Evolutionary conservation across 1,284 basidiomycete genomes (phyloP).

Genomic region (Boletus sp.): DNA sequence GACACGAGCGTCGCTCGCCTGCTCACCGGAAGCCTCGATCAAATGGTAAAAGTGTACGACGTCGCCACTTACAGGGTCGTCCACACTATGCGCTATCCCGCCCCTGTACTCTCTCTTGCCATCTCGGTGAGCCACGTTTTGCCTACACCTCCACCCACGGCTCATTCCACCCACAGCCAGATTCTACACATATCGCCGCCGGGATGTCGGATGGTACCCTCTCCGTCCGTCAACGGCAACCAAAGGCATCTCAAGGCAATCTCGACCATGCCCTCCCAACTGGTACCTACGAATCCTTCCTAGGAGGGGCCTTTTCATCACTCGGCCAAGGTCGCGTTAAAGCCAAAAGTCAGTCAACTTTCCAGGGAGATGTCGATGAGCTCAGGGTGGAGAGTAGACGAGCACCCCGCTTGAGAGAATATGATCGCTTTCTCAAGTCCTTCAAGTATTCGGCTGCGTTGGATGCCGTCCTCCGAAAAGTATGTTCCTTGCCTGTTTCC

Average conservation of each 20-base stretch:
- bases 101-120: constrained; percentile 90
- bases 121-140: constrained; percentile 61
- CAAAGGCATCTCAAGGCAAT: constrained; percentile 66
- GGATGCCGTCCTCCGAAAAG: constrained; percentile 87
- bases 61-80: constrained; percentile 93
- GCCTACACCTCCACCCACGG: background rate
- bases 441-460: constrained; percentile 97
- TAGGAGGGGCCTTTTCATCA: constrained; percentile 56
- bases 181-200: constrained; percentile 94
- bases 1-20: constrained; percentile 78
- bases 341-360: constrained; percentile 53
- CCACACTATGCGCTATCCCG: constrained; percentile 98
- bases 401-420: constrained; percentile 78
- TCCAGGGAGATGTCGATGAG: constrained; percentile 65
- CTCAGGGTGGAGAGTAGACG: constrained; percentile 77
- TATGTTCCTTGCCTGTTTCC: constrained; percentile 37
- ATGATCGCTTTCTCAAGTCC: constrained; percentile 87
- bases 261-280: constrained; percentile 55
- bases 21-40: constrained; percentile 91
- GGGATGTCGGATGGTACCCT: constrained; percentile 98
- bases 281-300: constrained; percentile 76
- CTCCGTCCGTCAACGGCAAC: constrained; percentile 82
- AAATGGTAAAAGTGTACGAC: constrained; percentile 99
- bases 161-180: constrained; percentile 61
- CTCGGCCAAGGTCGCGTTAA: constrained; percentile 64